These are phyloP conservation scores for Coleophoma crateriformis DNA, from an alignment of 2,329 filamentous ascomycete species.

Conservation along the genomic window DNA sequence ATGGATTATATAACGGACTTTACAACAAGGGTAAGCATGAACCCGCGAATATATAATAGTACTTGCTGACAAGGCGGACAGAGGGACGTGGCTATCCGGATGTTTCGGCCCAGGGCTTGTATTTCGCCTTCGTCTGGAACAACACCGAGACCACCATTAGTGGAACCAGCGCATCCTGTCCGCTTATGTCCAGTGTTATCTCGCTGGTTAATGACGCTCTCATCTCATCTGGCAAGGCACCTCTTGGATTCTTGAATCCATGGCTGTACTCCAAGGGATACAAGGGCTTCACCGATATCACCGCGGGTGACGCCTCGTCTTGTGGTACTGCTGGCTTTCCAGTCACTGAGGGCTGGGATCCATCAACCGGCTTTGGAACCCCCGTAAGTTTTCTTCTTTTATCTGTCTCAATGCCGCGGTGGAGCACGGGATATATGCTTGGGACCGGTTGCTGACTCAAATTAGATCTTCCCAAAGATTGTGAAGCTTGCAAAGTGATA, in stretches of 20 bases:
- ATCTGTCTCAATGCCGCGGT: no score
- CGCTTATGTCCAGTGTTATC: slow-evolving; percentile 52
- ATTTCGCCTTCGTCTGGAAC: slow-evolving; percentile 34
- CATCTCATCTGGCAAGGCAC: slow-evolving; percentile 38
- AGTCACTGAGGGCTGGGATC: slow-evolving; percentile 25
- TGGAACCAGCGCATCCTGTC: slow-evolving; percentile 42
- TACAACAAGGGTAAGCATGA: slow-evolving; percentile 31
- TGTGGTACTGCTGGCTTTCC: slow-evolving; percentile 24
- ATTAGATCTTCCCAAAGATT: no score
- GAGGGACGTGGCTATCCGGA: slow-evolving; percentile 48
- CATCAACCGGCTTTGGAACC: slow-evolving; percentile 30
- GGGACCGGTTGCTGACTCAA: no score
- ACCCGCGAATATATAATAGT: no score
- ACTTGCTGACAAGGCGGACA: slow-evolving; percentile 1
- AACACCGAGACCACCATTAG: not conserved
- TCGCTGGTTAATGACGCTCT: slow-evolving; percentile 58
- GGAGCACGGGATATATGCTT: no score
- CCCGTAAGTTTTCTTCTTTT: slow-evolving; percentile 8
- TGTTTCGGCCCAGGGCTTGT: slow-evolving; percentile 49
- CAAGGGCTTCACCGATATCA: slow-evolving; percentile 42
- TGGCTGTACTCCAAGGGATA: slow-evolving; percentile 48
- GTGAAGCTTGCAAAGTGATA: no score
- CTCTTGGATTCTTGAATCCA: slow-evolving; percentile 52
- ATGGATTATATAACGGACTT: slow-evolving; percentile 37
- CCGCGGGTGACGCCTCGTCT: slow-evolving; percentile 27